Evolutionary conservation across 2,329 filamentous ascomycete species (phyloP).

Genomic region (Verticillium isaacii): DNA sequence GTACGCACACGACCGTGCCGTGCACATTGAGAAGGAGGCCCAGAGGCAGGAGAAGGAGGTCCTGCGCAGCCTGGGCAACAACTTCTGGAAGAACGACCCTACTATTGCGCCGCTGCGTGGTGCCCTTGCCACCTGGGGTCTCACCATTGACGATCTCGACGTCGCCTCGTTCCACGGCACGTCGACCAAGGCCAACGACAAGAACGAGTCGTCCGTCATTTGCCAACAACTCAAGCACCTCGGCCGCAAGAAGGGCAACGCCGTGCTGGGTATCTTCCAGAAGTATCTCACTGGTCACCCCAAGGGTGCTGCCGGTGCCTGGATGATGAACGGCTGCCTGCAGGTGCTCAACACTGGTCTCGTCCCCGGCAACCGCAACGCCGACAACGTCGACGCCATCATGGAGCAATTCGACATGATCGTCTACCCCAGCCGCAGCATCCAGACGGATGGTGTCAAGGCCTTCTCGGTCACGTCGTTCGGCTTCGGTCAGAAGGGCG

Average conservation of each 20-base stretch:
- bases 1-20: conserved; percentile 78
- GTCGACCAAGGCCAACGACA: conserved; percentile 97
- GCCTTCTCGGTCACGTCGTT: conserved; percentile 99
- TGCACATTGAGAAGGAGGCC: conserved; percentile 83
- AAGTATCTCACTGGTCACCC: conserved; percentile 98
- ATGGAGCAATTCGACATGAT: conserved; percentile 99
- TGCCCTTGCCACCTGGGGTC: conserved; percentile 94
- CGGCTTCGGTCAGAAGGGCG: conserved; percentile 98
- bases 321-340: conserved; percentile 99
- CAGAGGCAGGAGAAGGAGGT: conserved; percentile 89
- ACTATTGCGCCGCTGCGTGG: conserved; percentile 93
- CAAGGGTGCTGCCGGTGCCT: conserved; percentile 97
- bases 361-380: conserved; percentile 95
- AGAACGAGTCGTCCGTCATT: conserved; percentile 97
- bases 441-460: conserved; percentile 97
- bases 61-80: conserved; percentile 88
- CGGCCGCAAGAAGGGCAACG: conserved; percentile 93
- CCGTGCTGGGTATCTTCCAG: conserved; percentile 95
- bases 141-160: conserved; percentile 91
- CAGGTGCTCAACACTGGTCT: conserved; percentile 92
- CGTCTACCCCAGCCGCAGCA: conserved; percentile 88
- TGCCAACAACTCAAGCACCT: conserved; percentile 95
- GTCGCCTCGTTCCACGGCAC: conserved; percentile 99
- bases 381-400: conserved; percentile 91
- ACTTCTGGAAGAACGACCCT: conserved; percentile 96